These are phyloP conservation scores for Talaromyces atroroseus DNA, from an alignment of 2,329 filamentous ascomycete genomes.

Conservation along the genomic window DNA sequence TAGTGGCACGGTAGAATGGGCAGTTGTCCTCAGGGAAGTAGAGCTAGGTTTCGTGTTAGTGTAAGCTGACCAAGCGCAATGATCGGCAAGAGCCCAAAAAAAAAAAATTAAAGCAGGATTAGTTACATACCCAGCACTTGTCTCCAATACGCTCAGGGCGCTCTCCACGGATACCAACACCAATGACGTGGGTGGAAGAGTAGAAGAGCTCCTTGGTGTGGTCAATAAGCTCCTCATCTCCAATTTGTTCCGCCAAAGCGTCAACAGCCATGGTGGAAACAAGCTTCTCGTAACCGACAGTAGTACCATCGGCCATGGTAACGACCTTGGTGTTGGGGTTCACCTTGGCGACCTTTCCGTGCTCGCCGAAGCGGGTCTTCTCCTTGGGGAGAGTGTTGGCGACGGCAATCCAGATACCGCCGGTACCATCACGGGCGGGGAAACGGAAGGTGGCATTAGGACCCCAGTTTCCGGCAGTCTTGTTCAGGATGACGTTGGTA, in stretches of 20 bases:
- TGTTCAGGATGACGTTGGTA: conserved; percentile 91
- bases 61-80: too few relatives aligned
- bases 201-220: conserved; percentile 92
- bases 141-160: conserved; percentile 95
- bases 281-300: conserved; percentile 84
- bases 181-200: conserved; percentile 94
- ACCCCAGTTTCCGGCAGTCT: conserved; percentile 95
- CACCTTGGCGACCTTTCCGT: conserved; percentile 78
- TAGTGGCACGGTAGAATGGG: conserved; percentile 98
- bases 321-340: conserved; percentile 81
- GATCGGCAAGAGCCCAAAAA: too few relatives aligned
- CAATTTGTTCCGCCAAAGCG: conserved; percentile 78
- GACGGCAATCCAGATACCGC: conserved; percentile 98
- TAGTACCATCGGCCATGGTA: conserved; percentile 75
- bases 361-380: conserved; percentile 84
- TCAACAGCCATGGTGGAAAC: conserved; percentile 96
- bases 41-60: conserved; percentile 47
- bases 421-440: conserved; percentile 89
- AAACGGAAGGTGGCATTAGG: conserved; percentile 98
- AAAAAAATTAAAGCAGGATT: neutral
- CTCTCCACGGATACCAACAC: conserved; percentile 85
- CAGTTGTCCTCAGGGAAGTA: conserved; percentile 99
- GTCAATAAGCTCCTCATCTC: conserved; percentile 73
- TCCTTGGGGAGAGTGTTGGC: conserved; percentile 86
- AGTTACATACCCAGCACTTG: conserved; percentile 81